A percentile compares a stretch with the other conserved stretches of the same genome.
These are phyloP conservation scores for Myrica gale DNA, from an alignment of 306 rosid genomes.

Conservation along the genomic window DNA sequence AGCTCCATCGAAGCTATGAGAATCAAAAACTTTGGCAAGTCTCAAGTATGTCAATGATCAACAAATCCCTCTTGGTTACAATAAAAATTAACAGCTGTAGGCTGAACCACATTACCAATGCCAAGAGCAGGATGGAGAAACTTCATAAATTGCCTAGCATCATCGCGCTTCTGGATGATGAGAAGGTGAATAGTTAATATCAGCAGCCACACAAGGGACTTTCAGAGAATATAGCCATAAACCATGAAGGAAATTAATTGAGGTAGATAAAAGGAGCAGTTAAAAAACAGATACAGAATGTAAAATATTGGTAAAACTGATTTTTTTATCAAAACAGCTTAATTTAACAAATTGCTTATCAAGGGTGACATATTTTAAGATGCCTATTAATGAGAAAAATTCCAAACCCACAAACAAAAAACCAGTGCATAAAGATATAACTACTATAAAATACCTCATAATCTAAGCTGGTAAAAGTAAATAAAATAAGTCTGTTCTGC, in stretches of 20 bases:
- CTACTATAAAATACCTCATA: no score
- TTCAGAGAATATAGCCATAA: slow-evolving; percentile 11
- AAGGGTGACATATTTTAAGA: neutral
- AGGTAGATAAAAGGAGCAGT: neutral
- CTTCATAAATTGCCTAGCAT: slow-evolving; percentile 97
- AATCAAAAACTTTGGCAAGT: neutral
- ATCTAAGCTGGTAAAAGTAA: no score
- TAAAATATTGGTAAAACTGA: neutral
- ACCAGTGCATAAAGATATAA: neutral
- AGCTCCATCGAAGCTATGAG: neutral
- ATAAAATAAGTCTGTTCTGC: neutral
- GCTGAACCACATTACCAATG: slow-evolving; percentile 59
- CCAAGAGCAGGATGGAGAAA: slow-evolving; percentile 99
- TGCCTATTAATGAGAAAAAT: neutral
- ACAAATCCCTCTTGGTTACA: slow-evolving; percentile 11
- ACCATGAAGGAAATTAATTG: neutral
- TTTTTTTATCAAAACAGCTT: neutral
- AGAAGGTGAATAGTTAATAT: slow-evolving; percentile 23
- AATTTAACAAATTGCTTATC: slow-evolving; percentile 3
- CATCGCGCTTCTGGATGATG: slow-evolving; percentile 74
- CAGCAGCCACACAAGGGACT: slow-evolving; percentile 22
- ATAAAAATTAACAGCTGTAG: slow-evolving; percentile 12
- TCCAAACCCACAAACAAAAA: slow-evolving; percentile 1
- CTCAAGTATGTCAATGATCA: neutral
- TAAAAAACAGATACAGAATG: neutral